A percentile compares a stretch with the other conserved stretches of the same genome.
phyloP scores from a whole-genome alignment of 2,329 filamentous ascomycete species.

The Colletotrichum neosansevieriae region DNA sequence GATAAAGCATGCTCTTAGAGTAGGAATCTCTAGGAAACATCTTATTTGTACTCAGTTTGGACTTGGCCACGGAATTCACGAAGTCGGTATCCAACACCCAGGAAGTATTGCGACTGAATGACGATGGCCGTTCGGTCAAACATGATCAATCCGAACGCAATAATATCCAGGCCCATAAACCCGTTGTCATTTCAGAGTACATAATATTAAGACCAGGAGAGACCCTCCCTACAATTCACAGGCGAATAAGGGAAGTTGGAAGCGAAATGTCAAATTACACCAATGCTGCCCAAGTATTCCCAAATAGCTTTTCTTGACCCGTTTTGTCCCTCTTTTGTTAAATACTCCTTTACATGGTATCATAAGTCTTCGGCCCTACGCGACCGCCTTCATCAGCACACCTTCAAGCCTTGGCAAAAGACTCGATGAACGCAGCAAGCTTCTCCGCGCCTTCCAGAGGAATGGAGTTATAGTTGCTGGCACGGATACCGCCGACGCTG shows the following conservation, averaged over 20 bases:
- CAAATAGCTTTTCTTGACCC: conserved; percentile 3
- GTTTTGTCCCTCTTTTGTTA: conserved; percentile 26
- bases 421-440: conserved; percentile 71
- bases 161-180: no score
- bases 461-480: conserved; percentile 91
- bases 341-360: conserved; percentile 28
- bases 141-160: no score
- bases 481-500: conserved; percentile 86
- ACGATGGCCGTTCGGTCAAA: no score
- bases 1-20: no score
- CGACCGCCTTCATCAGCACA: background rate
- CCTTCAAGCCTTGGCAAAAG: conserved; percentile 59
- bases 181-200: no score
- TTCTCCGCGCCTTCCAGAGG: conserved; percentile 75
- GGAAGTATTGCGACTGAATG: no score
- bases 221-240: background rate
- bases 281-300: conserved; percentile 17
- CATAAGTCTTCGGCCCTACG: conserved; percentile 8
- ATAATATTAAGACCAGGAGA: background rate
- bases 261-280: conserved; percentile 31
- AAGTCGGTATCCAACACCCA: no score
- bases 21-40: no score
- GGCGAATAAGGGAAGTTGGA: background rate
- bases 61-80: no score
- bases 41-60: no score